Evolutionary conservation across 129 eudicot species (phyloP).

Genomic region (Rutidosis leptorrhynchoides): DNA sequence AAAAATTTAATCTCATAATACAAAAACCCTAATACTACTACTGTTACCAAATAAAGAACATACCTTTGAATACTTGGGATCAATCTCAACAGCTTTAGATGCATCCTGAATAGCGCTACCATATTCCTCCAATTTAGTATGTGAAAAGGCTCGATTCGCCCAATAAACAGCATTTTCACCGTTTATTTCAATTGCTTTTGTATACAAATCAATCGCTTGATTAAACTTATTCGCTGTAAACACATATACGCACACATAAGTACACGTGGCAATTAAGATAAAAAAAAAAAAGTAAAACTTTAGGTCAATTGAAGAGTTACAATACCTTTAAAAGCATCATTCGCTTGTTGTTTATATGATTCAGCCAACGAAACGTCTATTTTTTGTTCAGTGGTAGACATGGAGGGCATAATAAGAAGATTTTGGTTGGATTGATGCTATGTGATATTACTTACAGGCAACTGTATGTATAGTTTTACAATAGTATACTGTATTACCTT

Average conservation of each 20-base stretch:
- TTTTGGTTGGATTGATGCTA: neutral
- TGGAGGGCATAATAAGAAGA: constrained; percentile 67
- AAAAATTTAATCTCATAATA: neutral
- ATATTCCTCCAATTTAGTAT: constrained; percentile 86
- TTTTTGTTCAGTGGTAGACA: constrained; percentile 45
- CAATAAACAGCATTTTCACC: constrained; percentile 82
- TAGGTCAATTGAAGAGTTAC: neutral
- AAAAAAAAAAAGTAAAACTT: neutral
- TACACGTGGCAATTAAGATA: neutral
- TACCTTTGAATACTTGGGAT: constrained; percentile 90
- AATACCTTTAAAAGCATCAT: constrained; percentile 97
- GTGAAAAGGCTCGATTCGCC: constrained; percentile 98
- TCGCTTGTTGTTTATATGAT: constrained; percentile 74
- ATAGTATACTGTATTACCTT: neutral
- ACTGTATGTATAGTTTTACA: neutral
- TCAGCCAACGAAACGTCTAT: constrained; percentile 59
- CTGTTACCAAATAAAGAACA: constrained; percentile 9
- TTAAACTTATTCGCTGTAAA: constrained; percentile 68
- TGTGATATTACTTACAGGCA: neutral
- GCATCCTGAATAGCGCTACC: constrained; percentile 97
- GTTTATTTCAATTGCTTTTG: constrained; percentile 75
- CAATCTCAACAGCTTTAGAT: constrained; percentile 81
- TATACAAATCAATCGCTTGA: constrained; percentile 87
- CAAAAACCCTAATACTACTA: constrained; percentile 1
- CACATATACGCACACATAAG: neutral